Base-by-base conservation (phyloP, 2,329 filamentous ascomycete genomes). In the Botrytis sinoallii region DNA sequence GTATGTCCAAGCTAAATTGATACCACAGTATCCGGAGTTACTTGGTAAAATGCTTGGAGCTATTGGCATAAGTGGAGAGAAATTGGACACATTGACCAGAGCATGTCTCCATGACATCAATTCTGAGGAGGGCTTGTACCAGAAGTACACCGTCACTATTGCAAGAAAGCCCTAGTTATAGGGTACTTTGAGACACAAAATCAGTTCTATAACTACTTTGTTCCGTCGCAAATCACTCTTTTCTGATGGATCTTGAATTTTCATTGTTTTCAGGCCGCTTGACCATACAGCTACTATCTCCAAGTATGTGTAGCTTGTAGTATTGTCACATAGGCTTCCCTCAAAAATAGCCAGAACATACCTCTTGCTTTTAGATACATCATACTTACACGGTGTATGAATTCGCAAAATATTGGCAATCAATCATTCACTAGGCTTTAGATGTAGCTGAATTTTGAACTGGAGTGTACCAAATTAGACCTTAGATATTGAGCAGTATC, bases 111-210 rank as follows among this genome's bases (percentile, higher is more conserved):
- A 32, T 46, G 64, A 67, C 40, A 57, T 72, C 29, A 46, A 42
- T 38, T 72, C 63, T 22, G 63, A 68, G 38, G 61, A 67, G n/a
- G 70, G 70, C 44, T 59, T 72, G 22, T 42, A 72, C 35, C 63
- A 72, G 55, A 72, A 60, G 29, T 72, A 72, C 40, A 72, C 70
- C 12, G 40, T 72, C 48, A 72, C 70, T 44, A 48, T 72, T 60
- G 70, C 70, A 46, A 72, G 70, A 20, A 72, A 68, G 16, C 12
- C 52, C 25, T 72, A 67, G 52, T 4, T 22, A 4, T 7, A 40
- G 32, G 46, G 3, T 57, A 6, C 16, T 42, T 32, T 9, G 4
- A 20, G 25, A 16, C 25, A 8, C 5, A 42, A 9, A 42, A 29
- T 18, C 18, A 55, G 12, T 18, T 55, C 52, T 29, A 55, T 55